Conservation (phyloP, 2,329 filamentous ascomycete species). For the Pseudogymnoascus sp. region DNA sequence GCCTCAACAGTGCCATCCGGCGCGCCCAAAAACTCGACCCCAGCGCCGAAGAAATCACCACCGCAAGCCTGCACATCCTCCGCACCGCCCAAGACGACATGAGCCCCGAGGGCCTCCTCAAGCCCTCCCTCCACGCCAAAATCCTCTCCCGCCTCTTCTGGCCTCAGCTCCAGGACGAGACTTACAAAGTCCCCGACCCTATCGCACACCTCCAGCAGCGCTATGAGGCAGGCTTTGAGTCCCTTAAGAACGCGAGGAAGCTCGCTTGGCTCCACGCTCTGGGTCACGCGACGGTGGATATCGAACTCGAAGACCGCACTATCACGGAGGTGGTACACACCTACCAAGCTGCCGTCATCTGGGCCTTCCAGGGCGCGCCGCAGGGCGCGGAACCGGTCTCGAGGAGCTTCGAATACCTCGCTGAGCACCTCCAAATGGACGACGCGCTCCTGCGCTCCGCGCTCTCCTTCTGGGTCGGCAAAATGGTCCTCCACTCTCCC, state of each 20-base stretch:
- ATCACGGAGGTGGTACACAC: conserved; percentile 67
- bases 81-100: conserved; percentile 28
- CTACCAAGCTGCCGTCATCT: conserved; percentile 82
- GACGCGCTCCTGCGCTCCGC: conserved; percentile 62
- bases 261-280: conserved; percentile 82
- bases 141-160: conserved; percentile 91
- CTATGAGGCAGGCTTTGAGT: conserved; percentile 71
- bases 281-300: conserved; percentile 70
- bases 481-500: conserved; percentile 55
- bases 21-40: conserved; percentile 38
- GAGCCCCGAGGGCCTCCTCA: conserved; percentile 25
- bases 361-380: conserved; percentile 58
- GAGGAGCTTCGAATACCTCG: conserved; percentile 47
- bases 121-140: conserved; percentile 61
- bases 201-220: conserved; percentile 55
- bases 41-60: conserved; percentile 23
- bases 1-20: conserved; percentile 62
- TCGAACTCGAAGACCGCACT: conserved; percentile 75
- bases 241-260: conserved; percentile 75
- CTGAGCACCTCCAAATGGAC: conserved; percentile 58
- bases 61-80: conserved; percentile 16
- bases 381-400: conserved; percentile 22
- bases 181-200: conserved; percentile 55
- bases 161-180: conserved; percentile 69
- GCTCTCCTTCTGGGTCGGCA: conserved; percentile 64